Percentiles rank a stretch among this genome's conserved stretches.
Evolutionary conservation across 1,284 basidiomycete species (phyloP).

Genomic region (Cryptococcus jaspeensis): DNA sequence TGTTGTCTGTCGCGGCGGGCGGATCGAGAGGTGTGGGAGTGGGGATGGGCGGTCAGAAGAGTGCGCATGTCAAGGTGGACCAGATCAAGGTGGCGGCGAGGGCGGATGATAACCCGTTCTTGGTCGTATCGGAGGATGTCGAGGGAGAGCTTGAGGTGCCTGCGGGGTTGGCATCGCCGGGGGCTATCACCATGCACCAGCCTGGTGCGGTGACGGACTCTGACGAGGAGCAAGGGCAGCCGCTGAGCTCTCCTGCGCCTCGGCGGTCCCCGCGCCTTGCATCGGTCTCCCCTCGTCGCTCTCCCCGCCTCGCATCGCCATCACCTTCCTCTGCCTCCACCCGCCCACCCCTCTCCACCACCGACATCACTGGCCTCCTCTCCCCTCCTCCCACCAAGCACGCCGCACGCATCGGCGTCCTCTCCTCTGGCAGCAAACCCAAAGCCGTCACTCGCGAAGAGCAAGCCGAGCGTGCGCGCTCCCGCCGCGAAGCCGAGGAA

Average conservation of each 20-base stretch:
- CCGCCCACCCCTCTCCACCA: not conserved
- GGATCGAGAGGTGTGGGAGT: constrained; percentile 36
- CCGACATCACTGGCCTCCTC: constrained; percentile 12
- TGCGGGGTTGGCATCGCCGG: constrained; percentile 17
- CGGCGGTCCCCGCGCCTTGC: no score
- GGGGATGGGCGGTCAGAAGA: constrained; percentile 41
- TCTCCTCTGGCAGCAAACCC: not conserved
- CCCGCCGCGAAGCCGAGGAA: constrained; percentile 2
- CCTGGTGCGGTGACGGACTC: constrained; percentile 5
- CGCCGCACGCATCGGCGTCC: constrained; percentile 14
- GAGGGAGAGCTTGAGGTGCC: constrained; percentile 5
- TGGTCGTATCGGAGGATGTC: constrained; percentile 6
- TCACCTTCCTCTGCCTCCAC: not conserved
- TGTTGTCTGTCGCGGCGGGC: constrained; percentile 21
- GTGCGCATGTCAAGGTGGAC: constrained; percentile 29
- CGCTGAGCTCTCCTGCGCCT: not conserved
- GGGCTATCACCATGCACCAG: constrained; percentile 15
- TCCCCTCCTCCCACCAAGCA: constrained; percentile 22
- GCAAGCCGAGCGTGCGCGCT: constrained; percentile 6
- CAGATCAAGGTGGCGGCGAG: constrained; percentile 15
- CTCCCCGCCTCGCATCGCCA: constrained; percentile 4
- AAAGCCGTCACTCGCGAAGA: constrained; percentile 5
- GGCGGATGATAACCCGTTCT: constrained; percentile 34
- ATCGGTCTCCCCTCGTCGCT: not conserved
- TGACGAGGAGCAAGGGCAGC: constrained; percentile 4